Evolutionary conservation across 768 basidiomycete genomes (phyloP), one percentile per base, ranked within the genome.

Genomic region (Gymnopilus dilepis): DNA sequence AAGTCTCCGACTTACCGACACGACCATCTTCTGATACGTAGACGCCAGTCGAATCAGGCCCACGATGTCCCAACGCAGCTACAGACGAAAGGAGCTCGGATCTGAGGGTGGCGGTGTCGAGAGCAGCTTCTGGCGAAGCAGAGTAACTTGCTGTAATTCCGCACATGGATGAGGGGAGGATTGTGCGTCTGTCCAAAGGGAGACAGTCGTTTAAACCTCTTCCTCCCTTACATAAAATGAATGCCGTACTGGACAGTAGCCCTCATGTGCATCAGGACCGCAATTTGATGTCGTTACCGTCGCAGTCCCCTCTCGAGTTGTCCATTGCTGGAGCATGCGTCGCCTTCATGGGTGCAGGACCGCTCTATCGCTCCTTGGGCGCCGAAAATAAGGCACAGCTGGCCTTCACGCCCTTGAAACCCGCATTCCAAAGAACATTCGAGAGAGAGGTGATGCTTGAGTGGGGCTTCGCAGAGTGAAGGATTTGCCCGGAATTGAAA

Each of bases 1-100:
- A 1, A 22, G 22, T 19, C 19, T 19, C 22, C 22, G 41, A 21
- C 50, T 17, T 51, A 51, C 50, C 50, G 30, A 51, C 24, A 30
- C 50, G 50, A 33, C 50, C 31, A 7, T 51, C 50, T n/a, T 51
- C 50, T 30, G 50, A 51, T 30, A 51, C 15, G 6, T 51, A 51
- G 19, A 31, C n/a, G 28, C 50, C 50, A 13, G 50, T 33, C 15
- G 50, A 24, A 33, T 51, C 50, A 34, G 50, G 50, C 13, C 50
- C 50, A 13, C 50, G 50, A 33, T 51, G 50, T n/a, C 50, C 31
- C 28, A 51, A 26, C 1, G 50, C 30, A 17, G 15, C 28, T 34
- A 51, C 11, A 30, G 50, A 51, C 31, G 50, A 26, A 33, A 30
- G 50, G 28, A 51, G 50, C 21, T 51, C 30, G n/a, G 30, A 51